Evolutionary conservation across 345 rosid species (phyloP).

Genomic region (Camelina hispida): DNA sequence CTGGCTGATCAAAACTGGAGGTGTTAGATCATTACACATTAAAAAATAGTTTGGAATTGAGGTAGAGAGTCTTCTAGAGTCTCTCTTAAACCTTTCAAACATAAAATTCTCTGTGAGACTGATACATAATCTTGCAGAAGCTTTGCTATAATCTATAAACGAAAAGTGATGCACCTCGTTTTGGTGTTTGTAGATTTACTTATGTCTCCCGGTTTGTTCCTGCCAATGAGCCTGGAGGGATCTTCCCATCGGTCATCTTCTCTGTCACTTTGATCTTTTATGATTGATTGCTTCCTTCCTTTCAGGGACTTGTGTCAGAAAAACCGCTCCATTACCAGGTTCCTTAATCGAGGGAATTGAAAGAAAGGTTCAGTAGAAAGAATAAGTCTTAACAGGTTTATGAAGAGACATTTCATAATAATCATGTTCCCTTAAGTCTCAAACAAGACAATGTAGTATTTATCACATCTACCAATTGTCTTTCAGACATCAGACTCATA

Average conservation of each 20-base stretch:
- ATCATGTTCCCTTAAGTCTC: not conserved
- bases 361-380: conserved; percentile 26
- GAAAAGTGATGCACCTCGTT: conserved; percentile 68
- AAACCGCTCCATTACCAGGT: conserved; percentile 65
- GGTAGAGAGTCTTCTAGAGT: not conserved
- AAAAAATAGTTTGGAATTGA: too few species aligned
- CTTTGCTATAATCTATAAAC: conserved; percentile 9
- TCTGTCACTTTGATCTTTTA: conserved; percentile 51
- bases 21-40: not conserved
- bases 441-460: not conserved
- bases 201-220: conserved; percentile 40
- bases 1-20: too few species aligned
- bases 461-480: not conserved
- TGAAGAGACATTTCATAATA: not conserved
- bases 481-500: not conserved
- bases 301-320: conserved; percentile 57
- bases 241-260: conserved; percentile 86
- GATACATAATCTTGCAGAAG: not conserved
- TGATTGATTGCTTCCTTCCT: conserved; percentile 48
- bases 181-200: conserved; percentile 43
- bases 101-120: not conserved
- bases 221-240: conserved; percentile 66
- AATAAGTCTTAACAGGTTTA: conserved; percentile 5
- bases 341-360: conserved; percentile 47
- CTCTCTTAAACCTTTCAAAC: not conserved